Conservation (phyloP, 768 basidiomycete genomes). For the Leccinum subtestaceum region DNA sequence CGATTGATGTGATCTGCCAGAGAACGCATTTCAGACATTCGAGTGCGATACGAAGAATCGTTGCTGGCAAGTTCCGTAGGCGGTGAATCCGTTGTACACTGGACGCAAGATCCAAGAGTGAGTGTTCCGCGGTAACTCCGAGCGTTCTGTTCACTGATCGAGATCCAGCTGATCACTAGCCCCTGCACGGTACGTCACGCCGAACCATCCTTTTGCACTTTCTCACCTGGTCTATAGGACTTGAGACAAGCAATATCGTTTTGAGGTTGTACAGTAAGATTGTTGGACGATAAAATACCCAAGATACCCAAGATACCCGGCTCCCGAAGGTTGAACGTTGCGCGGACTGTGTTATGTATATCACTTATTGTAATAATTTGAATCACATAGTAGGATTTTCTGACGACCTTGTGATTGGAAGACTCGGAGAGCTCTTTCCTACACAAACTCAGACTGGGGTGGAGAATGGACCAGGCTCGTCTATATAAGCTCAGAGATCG, state of each 20-base stretch:
- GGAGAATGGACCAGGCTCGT: neutral
- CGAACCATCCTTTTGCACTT: constrained; percentile 30
- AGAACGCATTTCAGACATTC: constrained; percentile 13
- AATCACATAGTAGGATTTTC: neutral
- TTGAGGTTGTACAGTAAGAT: neutral
- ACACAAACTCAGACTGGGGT: neutral
- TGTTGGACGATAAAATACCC: neutral
- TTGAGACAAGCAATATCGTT: constrained; percentile 13
- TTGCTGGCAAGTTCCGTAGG: neutral
- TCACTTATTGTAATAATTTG: neutral
- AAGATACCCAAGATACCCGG: neutral
- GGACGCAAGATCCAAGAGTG: constrained; percentile 23
- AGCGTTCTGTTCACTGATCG: neutral
- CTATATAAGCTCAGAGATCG: neutral
- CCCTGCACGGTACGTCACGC: constrained; percentile 9
- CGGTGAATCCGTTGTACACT: neutral
- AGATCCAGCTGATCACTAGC: constrained; percentile 10
- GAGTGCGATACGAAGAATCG: constrained; percentile 7
- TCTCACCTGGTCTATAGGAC: constrained; percentile 3
- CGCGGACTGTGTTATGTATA: neutral
- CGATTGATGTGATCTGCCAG: constrained; percentile 5
- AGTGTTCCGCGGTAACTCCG: constrained; percentile 9
- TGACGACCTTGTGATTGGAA: neutral
- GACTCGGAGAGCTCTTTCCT: neutral
- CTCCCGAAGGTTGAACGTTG: neutral